Percentiles rank a stretch among this genome's conserved stretches.
Conservation (phyloP, 1,139 yeast genomes). For the Kurtzmaniella quercitrusa region DNA sequence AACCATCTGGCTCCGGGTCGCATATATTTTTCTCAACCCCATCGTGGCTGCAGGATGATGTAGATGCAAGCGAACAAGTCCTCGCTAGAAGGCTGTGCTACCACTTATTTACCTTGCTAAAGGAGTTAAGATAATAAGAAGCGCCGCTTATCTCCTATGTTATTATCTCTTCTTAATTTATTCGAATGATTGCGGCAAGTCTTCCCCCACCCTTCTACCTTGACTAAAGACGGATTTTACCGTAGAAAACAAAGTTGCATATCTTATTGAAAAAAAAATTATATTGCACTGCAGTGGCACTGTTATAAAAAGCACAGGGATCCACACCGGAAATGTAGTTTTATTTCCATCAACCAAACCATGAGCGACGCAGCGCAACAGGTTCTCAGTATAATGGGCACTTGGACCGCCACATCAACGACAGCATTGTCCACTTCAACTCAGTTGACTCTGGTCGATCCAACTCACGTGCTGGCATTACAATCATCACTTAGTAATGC, state of each 20-base stretch:
- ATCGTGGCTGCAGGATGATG: not conserved
- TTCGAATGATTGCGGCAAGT: no score
- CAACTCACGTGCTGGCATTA: constrained; percentile 17
- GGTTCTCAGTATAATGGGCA: not conserved
- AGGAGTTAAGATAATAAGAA: no score
- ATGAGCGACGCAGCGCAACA: not conserved
- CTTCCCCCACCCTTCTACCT: not conserved
- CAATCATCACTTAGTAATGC: constrained; percentile 12
- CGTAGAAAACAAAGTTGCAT: no score
- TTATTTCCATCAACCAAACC: not conserved
- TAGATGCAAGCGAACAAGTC: no score
- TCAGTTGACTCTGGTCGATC: constrained; percentile 14
- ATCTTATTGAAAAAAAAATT: no score
- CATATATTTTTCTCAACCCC: no score
- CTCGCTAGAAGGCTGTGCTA: no score
- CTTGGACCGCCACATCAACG: constrained; percentile 20
- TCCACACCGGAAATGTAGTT: not conserved
- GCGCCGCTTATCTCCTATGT: not conserved
- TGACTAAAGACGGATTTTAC: no score
- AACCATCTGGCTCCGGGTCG: no score
- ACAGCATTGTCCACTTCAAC: constrained; percentile 16
- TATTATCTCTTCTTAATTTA: not conserved
- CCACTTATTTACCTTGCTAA: no score
- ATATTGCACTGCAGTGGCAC: not conserved
- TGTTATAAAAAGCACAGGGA: not conserved